Percentiles rank a stretch among this genome's conserved stretches.
Conservation (phyloP, 106 monocot genomes). For the Chionographis japonica region DNA sequence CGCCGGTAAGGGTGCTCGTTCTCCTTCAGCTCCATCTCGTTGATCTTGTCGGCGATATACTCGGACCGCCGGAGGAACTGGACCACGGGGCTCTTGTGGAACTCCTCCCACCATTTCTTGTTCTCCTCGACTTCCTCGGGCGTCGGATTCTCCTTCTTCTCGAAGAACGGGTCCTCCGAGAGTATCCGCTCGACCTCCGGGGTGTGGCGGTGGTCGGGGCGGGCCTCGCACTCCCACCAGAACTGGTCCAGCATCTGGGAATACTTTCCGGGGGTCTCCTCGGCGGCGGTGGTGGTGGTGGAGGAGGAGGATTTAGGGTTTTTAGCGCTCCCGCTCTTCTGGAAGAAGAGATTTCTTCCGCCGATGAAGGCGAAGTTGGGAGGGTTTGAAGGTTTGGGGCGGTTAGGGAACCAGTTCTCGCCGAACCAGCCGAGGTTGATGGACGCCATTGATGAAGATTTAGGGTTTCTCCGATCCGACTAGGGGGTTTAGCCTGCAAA, state of each 20-base stretch:
- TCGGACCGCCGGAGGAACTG: slow-evolving; percentile 60
- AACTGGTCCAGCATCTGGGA: slow-evolving; percentile 73
- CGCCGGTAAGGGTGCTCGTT: slow-evolving; percentile 55
- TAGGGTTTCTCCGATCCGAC: background rate
- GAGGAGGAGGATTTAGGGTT: slow-evolving; percentile 1
- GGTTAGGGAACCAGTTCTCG: slow-evolving; percentile 63
- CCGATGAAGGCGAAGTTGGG: slow-evolving; percentile 74
- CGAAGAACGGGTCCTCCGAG: slow-evolving; percentile 51
- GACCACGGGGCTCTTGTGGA: slow-evolving; percentile 55
- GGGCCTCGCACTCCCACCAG: slow-evolving; percentile 67
- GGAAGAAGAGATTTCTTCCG: slow-evolving; percentile 35
- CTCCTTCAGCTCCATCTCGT: slow-evolving; percentile 74
- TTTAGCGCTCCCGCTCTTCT: slow-evolving; percentile 10
- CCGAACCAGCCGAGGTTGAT: slow-evolving; percentile 63
- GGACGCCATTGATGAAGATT: slow-evolving; percentile 45
- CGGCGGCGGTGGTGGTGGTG: background rate
- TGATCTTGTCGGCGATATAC: slow-evolving; percentile 50
- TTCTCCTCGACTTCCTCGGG: slow-evolving; percentile 74
- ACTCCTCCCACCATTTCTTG: slow-evolving; percentile 66
- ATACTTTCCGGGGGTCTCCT: slow-evolving; percentile 21
- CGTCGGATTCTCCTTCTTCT: slow-evolving; percentile 41
- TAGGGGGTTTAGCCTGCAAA: background rate
- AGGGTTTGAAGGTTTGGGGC: slow-evolving; percentile 20
- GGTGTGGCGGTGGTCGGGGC: slow-evolving; percentile 71
- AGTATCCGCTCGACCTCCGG: slow-evolving; percentile 73